phyloP scores from a whole-genome alignment of 345 rosid species.

The Lumnitzera littorea region DNA sequence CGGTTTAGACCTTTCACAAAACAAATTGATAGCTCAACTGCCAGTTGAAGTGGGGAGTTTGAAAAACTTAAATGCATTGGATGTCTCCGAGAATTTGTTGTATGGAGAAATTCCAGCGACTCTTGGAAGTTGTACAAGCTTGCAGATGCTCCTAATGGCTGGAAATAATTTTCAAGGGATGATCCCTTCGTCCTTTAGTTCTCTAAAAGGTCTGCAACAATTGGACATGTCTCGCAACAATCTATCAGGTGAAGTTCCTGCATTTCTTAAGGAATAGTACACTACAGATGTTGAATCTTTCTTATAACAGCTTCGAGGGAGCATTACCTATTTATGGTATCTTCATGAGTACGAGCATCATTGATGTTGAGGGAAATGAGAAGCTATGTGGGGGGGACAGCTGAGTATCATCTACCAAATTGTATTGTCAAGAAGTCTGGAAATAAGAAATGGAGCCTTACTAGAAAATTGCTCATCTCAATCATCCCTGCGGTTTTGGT shows the following conservation, averaged over 20 bases:
- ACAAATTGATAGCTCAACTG: constrained; percentile 20
- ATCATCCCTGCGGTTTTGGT: neutral
- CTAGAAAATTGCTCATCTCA: neutral
- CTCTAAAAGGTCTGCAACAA: constrained; percentile 13
- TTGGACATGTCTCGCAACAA: constrained; percentile 38
- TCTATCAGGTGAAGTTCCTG: constrained; percentile 21
- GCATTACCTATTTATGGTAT: constrained; percentile 28
- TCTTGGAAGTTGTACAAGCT: constrained; percentile 16
- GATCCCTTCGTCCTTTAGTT: constrained; percentile 25
- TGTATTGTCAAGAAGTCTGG: constrained; percentile 6
- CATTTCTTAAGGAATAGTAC: neutral
- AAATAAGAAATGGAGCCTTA: neutral
- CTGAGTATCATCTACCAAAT: constrained; percentile 2
- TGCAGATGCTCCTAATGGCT: constrained; percentile 12
- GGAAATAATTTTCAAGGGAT: constrained; percentile 21
- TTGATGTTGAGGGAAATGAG: constrained; percentile 19
- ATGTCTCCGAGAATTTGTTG: constrained; percentile 16
- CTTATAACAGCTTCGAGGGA: constrained; percentile 38
- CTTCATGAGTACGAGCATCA: constrained; percentile 22
- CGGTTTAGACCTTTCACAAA: constrained; percentile 16
- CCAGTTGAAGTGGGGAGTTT: constrained; percentile 14
- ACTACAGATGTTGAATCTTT: constrained; percentile 16
- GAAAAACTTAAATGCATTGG: constrained; percentile 8
- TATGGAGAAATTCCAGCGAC: constrained; percentile 22
- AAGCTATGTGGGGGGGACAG: constrained; percentile 30